A percentile compares a stretch with the other conserved stretches of the same genome.
phyloP scores from a whole-genome alignment of 2,329 filamentous ascomycete genomes.

The Chaetomiaceae sp. region DNA sequence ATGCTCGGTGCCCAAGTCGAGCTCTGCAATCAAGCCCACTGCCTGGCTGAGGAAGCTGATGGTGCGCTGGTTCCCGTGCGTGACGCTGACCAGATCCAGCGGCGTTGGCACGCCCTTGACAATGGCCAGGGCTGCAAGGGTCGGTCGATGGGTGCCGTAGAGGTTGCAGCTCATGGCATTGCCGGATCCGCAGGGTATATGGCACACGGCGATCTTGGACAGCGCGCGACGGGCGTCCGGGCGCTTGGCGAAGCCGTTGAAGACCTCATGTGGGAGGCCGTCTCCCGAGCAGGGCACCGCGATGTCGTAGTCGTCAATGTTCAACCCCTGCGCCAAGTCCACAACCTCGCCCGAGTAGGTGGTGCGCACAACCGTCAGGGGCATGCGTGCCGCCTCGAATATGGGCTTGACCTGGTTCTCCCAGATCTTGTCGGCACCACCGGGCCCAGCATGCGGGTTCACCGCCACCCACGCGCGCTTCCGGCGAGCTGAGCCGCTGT shows the following conservation, averaged over 20 bases:
- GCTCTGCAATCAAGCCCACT: conserved; percentile 84
- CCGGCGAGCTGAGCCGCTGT: conserved; percentile 56
- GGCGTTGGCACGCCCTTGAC: conserved; percentile 84
- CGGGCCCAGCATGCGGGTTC: conserved; percentile 87
- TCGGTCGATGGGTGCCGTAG: conserved; percentile 72
- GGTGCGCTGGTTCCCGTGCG: conserved; percentile 68
- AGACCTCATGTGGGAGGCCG: conserved; percentile 86
- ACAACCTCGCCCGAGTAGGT: conserved; percentile 70
- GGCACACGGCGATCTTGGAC: conserved; percentile 71
- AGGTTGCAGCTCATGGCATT: conserved; percentile 92
- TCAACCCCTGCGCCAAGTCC: conserved; percentile 69
- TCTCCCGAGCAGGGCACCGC: conserved; percentile 89
- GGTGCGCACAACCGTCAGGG: conserved; percentile 69
- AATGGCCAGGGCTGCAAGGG: conserved; percentile 73
- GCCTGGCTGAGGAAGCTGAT: conserved; percentile 90
- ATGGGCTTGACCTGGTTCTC: conserved; percentile 72
- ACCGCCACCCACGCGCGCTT: conserved; percentile 84
- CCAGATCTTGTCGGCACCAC: conserved; percentile 69
- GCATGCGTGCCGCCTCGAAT: conserved; percentile 74
- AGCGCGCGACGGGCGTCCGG: conserved; percentile 71
- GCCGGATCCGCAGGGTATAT: conserved; percentile 88
- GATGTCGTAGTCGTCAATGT: conserved; percentile 77
- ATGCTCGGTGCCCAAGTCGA: conserved; percentile 84
- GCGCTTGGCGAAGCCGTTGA: conserved; percentile 82
- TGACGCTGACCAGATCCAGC: conserved; percentile 82